A percentile compares a stretch with the other conserved stretches of the same genome.
phyloP scores from a whole-genome alignment of 2,329 filamentous ascomycete species.

The Colletotrichum cereale region DNA sequence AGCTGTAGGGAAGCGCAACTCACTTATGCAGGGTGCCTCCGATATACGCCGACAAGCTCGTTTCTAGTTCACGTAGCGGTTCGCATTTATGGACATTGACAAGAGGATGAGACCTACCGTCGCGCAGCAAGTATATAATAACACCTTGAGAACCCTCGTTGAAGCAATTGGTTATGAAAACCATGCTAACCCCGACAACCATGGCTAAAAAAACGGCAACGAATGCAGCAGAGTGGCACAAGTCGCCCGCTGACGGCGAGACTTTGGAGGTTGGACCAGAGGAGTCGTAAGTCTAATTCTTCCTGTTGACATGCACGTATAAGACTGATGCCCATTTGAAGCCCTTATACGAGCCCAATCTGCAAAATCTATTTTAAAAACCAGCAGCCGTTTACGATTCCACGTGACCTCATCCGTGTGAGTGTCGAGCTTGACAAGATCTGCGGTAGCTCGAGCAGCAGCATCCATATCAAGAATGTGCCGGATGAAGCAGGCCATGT shows the following conservation, averaged over 20 bases:
- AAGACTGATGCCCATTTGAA: background rate
- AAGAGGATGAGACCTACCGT: background rate
- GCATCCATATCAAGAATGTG: background rate
- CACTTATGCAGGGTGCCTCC: background rate
- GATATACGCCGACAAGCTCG: background rate
- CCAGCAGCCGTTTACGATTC: background rate
- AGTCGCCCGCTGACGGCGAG: background rate
- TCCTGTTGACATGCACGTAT: background rate
- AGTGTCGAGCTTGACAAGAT: background rate
- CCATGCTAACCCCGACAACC: background rate
- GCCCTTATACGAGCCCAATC: background rate
- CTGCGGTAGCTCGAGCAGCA: background rate
- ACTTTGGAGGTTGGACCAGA: constrained; percentile 38
- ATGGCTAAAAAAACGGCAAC: background rate
- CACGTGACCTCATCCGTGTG: background rate
- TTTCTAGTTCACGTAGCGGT: background rate
- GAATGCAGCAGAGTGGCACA: background rate
- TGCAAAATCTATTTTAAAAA: background rate
- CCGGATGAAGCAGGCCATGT: constrained; percentile 6
- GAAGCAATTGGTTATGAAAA: background rate
- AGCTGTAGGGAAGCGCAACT: background rate
- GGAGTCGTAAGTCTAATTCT: constrained; percentile 3
- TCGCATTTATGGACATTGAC: background rate
- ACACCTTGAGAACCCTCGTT: background rate
- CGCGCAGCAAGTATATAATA: background rate